Evolutionary conservation across 768 basidiomycete genomes (phyloP), one percentile per base, ranked within the genome.

Genomic region (Boletus rubroflammeus): DNA sequence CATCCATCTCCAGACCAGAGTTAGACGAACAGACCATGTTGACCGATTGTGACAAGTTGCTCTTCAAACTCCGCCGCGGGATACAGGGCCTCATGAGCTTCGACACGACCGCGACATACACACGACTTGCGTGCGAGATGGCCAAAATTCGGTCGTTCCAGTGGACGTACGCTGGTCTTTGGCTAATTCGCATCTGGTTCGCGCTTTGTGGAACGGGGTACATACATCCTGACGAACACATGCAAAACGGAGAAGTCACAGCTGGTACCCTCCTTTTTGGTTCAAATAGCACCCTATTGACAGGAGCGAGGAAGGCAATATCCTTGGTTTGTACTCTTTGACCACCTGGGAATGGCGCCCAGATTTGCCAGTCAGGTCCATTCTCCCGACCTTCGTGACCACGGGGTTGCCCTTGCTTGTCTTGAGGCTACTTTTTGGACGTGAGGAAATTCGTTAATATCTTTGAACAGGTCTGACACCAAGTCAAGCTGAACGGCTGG

Each of bases 141-240:
- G 42, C 51, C 23, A 55, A 51, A 31, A 26, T 17, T 10, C 53
- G 51, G 50, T 21, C 53, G 6, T 66, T 70, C 57, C 60, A 31
- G 40, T 53, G 52, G 49, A 39, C 38, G 6, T 70, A 71, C 42
- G 14, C 25, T 39, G 40, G 53, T 50, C 66, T 70, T 25, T 70
- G 67, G 67, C 34, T 70, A 21, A 40, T 58, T 54, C 68, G 68
- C 15, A 39, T 60, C 39, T 62, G 64, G 52, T 65, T 70, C 15
- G 74, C 75, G 7, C 51, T 76, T 19, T 60, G 55, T 47, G 70
- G 73, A 19, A 67, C 62, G 7, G 74, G 67, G 1, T 75, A 75
- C 51, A 75, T 76, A 35, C 75, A 76, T 50, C 75, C 75, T 9
- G 75, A 76, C 52, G 75, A 76, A 59, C 63, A 73, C 53, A 72